phyloP scores from a whole-genome alignment of 1,139 yeast species.

The Scheffersomyces titani region DNA sequence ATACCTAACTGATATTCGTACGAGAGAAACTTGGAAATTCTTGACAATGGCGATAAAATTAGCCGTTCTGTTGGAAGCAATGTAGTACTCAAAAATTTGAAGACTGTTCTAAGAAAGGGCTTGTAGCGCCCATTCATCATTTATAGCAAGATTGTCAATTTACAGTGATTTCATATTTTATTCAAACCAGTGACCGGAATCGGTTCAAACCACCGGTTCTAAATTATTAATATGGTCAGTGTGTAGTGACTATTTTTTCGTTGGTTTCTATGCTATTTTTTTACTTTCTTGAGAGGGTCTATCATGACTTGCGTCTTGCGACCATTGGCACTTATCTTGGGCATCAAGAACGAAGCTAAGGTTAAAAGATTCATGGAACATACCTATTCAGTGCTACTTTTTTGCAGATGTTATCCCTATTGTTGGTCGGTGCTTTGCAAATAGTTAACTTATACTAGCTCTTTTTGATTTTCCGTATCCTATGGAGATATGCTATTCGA shows the following conservation, averaged over 20 bases:
- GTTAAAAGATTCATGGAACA: constrained; percentile 89
- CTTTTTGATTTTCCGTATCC: constrained; percentile 74
- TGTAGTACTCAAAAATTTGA: too few species aligned
- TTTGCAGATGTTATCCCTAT: constrained; percentile 84
- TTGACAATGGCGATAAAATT: too few species aligned
- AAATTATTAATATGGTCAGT: too few species aligned
- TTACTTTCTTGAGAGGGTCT: constrained; percentile 90
- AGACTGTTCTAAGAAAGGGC: too few species aligned
- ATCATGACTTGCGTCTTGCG: constrained; percentile 77
- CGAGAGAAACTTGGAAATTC: too few species aligned
- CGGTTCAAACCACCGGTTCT: too few species aligned
- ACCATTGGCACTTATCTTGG: constrained; percentile 64
- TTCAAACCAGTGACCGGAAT: too few species aligned
- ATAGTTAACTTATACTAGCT: constrained; percentile 88
- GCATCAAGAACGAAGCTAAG: constrained; percentile 60
- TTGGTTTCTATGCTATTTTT: constrained; percentile 80
- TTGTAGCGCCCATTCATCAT: too few species aligned
- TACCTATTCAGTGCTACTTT: constrained; percentile 90
- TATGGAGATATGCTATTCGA: constrained; percentile 60
- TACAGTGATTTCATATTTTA: too few species aligned
- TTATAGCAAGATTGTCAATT: too few species aligned
- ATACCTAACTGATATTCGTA: too few species aligned
- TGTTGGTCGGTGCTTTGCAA: constrained; percentile 76
- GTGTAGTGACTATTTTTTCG: constrained; percentile 83
- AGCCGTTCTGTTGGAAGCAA: too few species aligned